These are phyloP conservation scores for Xerocomellus amylosporus DNA, from an alignment of 768 basidiomycete genomes.

Conservation along the genomic window DNA sequence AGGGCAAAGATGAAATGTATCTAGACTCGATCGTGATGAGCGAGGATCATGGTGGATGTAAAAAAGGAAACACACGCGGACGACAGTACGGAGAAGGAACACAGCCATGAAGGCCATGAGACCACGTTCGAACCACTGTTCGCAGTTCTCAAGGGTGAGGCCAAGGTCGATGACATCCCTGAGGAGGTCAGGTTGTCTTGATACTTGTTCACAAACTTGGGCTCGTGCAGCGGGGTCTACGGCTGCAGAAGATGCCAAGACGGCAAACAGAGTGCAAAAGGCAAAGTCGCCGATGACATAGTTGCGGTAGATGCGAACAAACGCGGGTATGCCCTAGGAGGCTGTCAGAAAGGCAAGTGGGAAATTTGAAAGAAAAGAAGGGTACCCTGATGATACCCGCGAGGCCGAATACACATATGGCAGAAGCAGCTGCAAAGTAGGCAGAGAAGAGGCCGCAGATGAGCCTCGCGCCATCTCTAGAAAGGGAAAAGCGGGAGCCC, in stretches of 20 bases:
- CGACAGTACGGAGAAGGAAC: constrained; percentile 58
- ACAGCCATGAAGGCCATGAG: constrained; percentile 56
- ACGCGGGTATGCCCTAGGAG: constrained; percentile 55
- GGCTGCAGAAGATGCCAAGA: constrained; percentile 55
- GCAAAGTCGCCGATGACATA: constrained; percentile 77
- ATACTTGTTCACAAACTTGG: constrained; percentile 69
- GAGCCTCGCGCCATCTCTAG: constrained; percentile 41
- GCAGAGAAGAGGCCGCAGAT: constrained; percentile 61
- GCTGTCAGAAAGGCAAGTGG: neutral
- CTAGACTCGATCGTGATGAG: constrained; percentile 35
- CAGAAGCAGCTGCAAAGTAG: constrained; percentile 65
- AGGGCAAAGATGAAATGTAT: constrained; percentile 76
- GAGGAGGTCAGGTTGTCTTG: constrained; percentile 72
- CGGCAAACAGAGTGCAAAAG: constrained; percentile 60
- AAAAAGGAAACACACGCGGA: constrained; percentile 51
- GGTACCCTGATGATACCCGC: constrained; percentile 66
- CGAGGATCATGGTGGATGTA: neutral
- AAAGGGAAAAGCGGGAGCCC: constrained; percentile 39
- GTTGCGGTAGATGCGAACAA: constrained; percentile 79
- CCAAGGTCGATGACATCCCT: constrained; percentile 68
- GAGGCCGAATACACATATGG: constrained; percentile 64
- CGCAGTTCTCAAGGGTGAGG: constrained; percentile 76
- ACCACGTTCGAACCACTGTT: constrained; percentile 71
- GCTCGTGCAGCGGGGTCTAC: constrained; percentile 55
- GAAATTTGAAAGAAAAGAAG: constrained; percentile 2